phyloP scores from a whole-genome alignment of 148 eudicot genomes.

The Spergularia bocconei region DNA sequence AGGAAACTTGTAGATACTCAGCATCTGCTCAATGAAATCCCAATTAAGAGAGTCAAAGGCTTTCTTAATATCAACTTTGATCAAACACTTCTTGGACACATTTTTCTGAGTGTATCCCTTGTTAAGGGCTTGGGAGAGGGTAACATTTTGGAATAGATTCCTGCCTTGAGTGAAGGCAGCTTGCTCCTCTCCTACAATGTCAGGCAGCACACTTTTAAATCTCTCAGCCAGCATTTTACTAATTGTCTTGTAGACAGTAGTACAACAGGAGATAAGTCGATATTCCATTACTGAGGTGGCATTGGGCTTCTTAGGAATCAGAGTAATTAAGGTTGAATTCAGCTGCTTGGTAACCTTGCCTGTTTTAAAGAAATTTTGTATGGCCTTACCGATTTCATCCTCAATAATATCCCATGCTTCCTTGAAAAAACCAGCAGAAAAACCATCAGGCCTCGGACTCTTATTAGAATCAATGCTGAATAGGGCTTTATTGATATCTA shows the following conservation, averaged over 20 bases:
- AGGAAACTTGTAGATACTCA: neutral
- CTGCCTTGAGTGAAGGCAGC: neutral
- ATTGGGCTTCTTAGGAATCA: neutral
- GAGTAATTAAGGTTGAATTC: neutral
- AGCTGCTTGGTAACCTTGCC: neutral
- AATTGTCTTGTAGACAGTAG: no score
- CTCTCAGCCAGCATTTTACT: no score
- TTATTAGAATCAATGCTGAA: no score
- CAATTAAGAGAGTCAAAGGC: neutral
- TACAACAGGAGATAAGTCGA: no score
- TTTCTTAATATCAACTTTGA: neutral
- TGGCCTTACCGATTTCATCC: neutral
- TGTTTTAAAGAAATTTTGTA: no score
- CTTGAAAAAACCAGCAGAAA: no score
- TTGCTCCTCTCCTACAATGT: neutral
- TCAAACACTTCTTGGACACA: neutral
- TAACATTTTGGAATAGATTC: neutral
- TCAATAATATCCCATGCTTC: no score
- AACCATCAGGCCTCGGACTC: no score
- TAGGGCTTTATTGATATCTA: no score
- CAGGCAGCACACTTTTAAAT: no score
- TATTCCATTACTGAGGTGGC: no score
- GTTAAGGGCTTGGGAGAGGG: no score
- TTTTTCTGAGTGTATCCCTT: neutral
- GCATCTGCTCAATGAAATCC: neutral